Evolutionary conservation across 129 eudicot genomes (phyloP), one percentile per base, ranked within the genome.

Genomic region (Helianthus tuberosus): DNA sequence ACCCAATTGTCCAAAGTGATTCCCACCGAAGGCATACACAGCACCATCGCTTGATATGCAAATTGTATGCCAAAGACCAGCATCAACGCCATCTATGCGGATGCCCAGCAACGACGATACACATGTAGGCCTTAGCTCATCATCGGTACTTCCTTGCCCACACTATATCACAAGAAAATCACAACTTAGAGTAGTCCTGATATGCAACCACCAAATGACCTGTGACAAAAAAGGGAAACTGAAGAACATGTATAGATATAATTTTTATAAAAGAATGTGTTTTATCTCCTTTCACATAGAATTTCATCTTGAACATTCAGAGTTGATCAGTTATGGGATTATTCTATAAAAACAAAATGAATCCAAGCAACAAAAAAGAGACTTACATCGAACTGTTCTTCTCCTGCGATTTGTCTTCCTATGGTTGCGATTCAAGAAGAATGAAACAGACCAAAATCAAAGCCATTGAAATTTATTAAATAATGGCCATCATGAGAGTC

Each of bases 1-100:
- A 59, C 98, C 98, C 84, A 93, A 68, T 81, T 93, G 98, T 36
- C 98, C 98, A 83, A 90, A 93, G 62, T 90, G 98, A 78, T 93
- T 93, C 17, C 98, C 98, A 16, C 98, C 96, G 75, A 93, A 93
- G 6, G 96, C 76, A 78, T 90, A 93, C 36, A 90, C 93, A 75
- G 81, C 96, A 74, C 96, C 96, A 81, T 88, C 96, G 65, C 86
- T 85, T 77, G 98, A 93, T 61, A 90, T 79, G 83, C 98, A 90
- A 71, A 86, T 79, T 25, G 96, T 93, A 65, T 93, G 98, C 98
- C 98, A 93, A 27, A 93, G 90, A 53, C 98, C 98, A 6, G 98
- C 91, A 38, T 96, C 92, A 25, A 93, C 87, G 16, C 85, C 75
- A 8, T 83, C 89, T 80, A 93, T 83, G 35, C 57, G 79, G 62